Percentiles rank a stretch among this genome's conserved stretches.
Evolutionary conservation across 768 basidiomycete genomes (phyloP).

Genomic region (Panus rudis): DNA sequence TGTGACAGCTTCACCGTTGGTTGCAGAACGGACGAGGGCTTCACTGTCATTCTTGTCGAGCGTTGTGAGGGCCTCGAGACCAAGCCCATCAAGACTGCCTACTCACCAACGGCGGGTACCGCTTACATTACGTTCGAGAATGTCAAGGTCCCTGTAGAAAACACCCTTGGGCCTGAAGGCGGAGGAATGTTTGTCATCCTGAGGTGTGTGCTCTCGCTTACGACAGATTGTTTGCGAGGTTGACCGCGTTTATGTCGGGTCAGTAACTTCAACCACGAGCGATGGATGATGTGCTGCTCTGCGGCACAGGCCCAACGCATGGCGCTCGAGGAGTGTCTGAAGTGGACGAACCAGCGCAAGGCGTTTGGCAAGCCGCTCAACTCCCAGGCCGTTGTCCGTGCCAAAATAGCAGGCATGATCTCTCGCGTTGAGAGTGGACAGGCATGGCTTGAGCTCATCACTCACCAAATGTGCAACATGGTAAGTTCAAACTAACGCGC

Average conservation of each 20-base stretch:
- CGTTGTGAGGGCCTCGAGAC: slow-evolving; percentile 79
- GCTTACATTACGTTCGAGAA: slow-evolving; percentile 78
- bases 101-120: slow-evolving; percentile 84
- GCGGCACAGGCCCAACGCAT: slow-evolving; percentile 58
- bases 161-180: slow-evolving; percentile 78
- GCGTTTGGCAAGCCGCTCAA: slow-evolving; percentile 87
- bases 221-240: slow-evolving; percentile 13
- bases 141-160: slow-evolving; percentile 79
- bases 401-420: slow-evolving; percentile 87
- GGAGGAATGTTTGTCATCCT: slow-evolving; percentile 62
- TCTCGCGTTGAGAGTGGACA: slow-evolving; percentile 75
- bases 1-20: slow-evolving; percentile 57
- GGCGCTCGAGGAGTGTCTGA: slow-evolving; percentile 78
- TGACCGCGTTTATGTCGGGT: slow-evolving; percentile 19
- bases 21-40: slow-evolving; percentile 65
- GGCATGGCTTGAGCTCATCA: slow-evolving; percentile 82
- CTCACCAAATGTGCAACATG: slow-evolving; percentile 87
- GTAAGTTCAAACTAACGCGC: slow-evolving; percentile 21
- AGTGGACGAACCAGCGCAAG: slow-evolving; percentile 86
- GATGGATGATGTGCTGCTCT: slow-evolving; percentile 84
- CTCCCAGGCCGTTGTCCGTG: slow-evolving; percentile 80
- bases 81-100: slow-evolving; percentile 83
- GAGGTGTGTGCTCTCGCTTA: slow-evolving; percentile 27
- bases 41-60: slow-evolving; percentile 84
- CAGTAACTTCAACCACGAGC: slow-evolving; percentile 92